phyloP scores from a whole-genome alignment of 2,329 filamentous ascomycete species.

The Didymella arachidicola region DNA sequence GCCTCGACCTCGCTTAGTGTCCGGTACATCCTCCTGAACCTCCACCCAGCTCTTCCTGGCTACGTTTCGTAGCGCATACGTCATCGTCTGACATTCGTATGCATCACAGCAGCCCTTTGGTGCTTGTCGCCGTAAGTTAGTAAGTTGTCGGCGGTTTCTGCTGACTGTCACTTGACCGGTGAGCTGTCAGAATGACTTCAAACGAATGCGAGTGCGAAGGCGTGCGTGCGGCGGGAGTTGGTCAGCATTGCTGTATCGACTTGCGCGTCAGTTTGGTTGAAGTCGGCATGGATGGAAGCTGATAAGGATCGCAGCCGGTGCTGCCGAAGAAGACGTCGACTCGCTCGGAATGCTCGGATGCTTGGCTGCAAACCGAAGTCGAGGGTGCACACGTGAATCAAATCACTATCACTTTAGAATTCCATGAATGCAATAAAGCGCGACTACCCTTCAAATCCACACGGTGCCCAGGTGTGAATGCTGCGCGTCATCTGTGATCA shows the following conservation, averaged over 20 bases:
- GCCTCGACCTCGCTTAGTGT: conserved; percentile 4
- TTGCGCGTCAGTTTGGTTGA: not conserved
- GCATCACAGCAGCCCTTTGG: not conserved
- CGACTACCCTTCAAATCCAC: not conserved
- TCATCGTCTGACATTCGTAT: conserved; percentile 10
- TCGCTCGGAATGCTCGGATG: conserved; percentile 35
- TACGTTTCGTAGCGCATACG: conserved; percentile 6
- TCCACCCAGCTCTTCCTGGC: not conserved
- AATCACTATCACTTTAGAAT: not conserved
- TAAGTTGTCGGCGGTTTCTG: too few species aligned
- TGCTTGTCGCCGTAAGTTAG: too few species aligned
- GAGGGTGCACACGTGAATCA: conserved; percentile 19
- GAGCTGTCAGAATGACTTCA: not conserved
- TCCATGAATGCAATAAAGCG: not conserved
- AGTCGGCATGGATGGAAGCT: not conserved
- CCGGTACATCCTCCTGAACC: conserved; percentile 13
- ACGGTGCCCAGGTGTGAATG: not conserved
- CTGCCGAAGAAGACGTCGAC: conserved; percentile 3
- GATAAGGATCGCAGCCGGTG: conserved; percentile 1
- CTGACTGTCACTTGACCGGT: not conserved
- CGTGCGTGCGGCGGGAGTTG: not conserved
- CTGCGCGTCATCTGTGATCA: not conserved
- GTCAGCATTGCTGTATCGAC: not conserved
- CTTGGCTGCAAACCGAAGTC: conserved; percentile 19
- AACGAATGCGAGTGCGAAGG: not conserved